These are phyloP conservation scores for Ophiocordyceps sinensis DNA, from an alignment of 2,329 filamentous ascomycete genomes.

Conservation along the genomic window DNA sequence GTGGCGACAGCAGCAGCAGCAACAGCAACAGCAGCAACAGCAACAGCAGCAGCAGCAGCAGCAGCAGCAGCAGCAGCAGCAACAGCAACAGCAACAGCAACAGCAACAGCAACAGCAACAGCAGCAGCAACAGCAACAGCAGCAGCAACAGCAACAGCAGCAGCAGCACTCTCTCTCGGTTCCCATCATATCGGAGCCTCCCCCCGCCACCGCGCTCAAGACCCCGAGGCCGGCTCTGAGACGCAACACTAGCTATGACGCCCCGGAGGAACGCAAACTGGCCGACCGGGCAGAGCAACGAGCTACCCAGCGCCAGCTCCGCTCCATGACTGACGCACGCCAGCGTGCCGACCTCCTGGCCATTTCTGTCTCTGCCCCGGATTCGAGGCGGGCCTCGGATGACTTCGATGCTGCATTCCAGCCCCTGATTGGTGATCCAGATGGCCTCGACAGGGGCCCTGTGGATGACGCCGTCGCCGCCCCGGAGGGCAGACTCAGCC, in stretches of 20 bases:
- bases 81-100: constrained; percentile 5
- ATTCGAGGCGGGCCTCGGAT: constrained; percentile 20
- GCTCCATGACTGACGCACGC: constrained; percentile 24
- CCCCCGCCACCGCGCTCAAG: constrained; percentile 4
- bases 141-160: no score
- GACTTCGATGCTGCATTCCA: constrained; percentile 19
- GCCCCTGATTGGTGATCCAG: constrained; percentile 15
- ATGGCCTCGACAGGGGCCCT: constrained; percentile 8
- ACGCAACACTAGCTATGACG: constrained; percentile 28
- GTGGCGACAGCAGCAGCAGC: constrained; percentile 3
- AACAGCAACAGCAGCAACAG: constrained; percentile 3
- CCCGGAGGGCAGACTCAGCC: constrained; percentile 1
- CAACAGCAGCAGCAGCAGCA: constrained; percentile 4
- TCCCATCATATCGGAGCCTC: not conserved
- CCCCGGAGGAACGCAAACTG: constrained; percentile 22
- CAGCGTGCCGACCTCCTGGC: constrained; percentile 23
- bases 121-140: constrained; percentile 1
- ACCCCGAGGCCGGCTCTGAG: constrained; percentile 23
- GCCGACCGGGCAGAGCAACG: constrained; percentile 24
- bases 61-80: no score
- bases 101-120: constrained; percentile 5
- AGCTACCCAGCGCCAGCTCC: constrained; percentile 21
- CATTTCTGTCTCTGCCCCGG: constrained; percentile 23
- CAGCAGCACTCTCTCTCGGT: not conserved
- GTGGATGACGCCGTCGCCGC: constrained; percentile 7